A percentile compares a stretch with the other conserved stretches of the same genome.
Conservation (phyloP, 2,329 filamentous ascomycete species). For the Alternaria consortialis region DNA sequence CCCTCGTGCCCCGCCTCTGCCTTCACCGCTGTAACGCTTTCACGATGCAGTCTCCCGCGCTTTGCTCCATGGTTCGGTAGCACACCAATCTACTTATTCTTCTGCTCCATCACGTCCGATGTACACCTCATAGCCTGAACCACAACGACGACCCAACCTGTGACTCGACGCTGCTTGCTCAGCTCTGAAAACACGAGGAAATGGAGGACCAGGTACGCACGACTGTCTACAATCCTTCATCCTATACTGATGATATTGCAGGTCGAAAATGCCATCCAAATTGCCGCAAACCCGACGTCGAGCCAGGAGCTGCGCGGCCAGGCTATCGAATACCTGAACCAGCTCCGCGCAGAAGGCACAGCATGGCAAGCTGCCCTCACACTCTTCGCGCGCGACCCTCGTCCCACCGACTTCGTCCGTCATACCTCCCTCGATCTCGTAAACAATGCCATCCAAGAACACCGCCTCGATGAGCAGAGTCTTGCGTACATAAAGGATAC, state of each 20-base stretch:
- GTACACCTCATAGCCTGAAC: slow-evolving; percentile 26
- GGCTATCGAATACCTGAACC: slow-evolving; percentile 81
- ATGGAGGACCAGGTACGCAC: slow-evolving; percentile 51
- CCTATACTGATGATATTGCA: slow-evolving; percentile 49
- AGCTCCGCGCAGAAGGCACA: slow-evolving; percentile 80
- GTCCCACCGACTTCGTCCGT: slow-evolving; percentile 82
- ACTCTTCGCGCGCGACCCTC: slow-evolving; percentile 82
- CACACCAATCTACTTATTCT: slow-evolving; percentile 30
- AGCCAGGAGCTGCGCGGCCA: slow-evolving; percentile 78
- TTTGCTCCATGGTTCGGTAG: slow-evolving; percentile 48
- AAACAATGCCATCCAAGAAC: slow-evolving; percentile 87
- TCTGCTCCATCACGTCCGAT: slow-evolving; percentile 29
- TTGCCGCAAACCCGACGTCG: slow-evolving; percentile 84
- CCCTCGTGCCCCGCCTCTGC: slow-evolving; percentile 41
- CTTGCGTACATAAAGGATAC: slow-evolving; percentile 81
- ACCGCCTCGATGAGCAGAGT: slow-evolving; percentile 75
- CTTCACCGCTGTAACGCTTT: slow-evolving; percentile 49
- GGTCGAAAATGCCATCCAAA: slow-evolving; percentile 95
- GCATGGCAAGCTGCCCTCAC: slow-evolving; percentile 90
- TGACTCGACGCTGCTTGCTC: slow-evolving; percentile 28
- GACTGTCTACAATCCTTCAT: neutral
- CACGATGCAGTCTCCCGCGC: slow-evolving; percentile 44
- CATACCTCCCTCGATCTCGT: slow-evolving; percentile 91
- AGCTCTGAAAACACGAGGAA: slow-evolving; percentile 42
- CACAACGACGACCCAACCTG: slow-evolving; percentile 22